Evolutionary conservation across 169 alveolate genomes (phyloP).

Genomic region (Babesia sp.): DNA sequence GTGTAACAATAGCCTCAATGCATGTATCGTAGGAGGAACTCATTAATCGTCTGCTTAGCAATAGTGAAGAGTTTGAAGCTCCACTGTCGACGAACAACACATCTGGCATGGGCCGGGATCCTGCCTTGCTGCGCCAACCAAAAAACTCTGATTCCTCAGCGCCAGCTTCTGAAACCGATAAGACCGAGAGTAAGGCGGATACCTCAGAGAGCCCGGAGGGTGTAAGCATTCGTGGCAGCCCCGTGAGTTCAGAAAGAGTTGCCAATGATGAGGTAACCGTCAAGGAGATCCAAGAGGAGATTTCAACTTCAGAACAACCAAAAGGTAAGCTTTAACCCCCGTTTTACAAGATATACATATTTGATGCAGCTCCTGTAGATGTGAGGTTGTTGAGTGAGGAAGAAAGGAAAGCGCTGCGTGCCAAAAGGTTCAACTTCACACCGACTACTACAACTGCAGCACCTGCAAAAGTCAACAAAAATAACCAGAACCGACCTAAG

Average conservation of each 20-base stretch:
- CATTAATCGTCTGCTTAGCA: slow-evolving; percentile 3
- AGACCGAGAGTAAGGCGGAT: too few relatives aligned
- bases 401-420: slow-evolving; percentile 38
- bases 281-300: too few relatives aligned
- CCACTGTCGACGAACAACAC: neutral
- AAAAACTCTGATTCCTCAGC: too few relatives aligned
- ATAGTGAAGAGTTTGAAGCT: neutral
- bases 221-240: slow-evolving; percentile 1
- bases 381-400: slow-evolving; percentile 37
- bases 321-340: too few relatives aligned
- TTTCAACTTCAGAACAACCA: too few relatives aligned
- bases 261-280: too few relatives aligned
- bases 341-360: too few relatives aligned
- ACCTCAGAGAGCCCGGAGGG: neutral
- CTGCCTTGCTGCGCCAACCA: neutral
- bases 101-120: neutral
- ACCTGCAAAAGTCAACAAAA: neutral
- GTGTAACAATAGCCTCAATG: too few relatives aligned
- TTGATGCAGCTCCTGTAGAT: too few relatives aligned
- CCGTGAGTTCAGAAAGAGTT: too few relatives aligned
- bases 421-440: slow-evolving; percentile 51
- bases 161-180: too few relatives aligned
- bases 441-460: neutral
- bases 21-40: slow-evolving; percentile 6
- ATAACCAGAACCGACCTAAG: neutral